A percentile compares a stretch with the other conserved stretches of the same genome.
phyloP scores from a whole-genome alignment of 2,329 filamentous ascomycete genomes.

The Neofusicoccum laricinum region DNA sequence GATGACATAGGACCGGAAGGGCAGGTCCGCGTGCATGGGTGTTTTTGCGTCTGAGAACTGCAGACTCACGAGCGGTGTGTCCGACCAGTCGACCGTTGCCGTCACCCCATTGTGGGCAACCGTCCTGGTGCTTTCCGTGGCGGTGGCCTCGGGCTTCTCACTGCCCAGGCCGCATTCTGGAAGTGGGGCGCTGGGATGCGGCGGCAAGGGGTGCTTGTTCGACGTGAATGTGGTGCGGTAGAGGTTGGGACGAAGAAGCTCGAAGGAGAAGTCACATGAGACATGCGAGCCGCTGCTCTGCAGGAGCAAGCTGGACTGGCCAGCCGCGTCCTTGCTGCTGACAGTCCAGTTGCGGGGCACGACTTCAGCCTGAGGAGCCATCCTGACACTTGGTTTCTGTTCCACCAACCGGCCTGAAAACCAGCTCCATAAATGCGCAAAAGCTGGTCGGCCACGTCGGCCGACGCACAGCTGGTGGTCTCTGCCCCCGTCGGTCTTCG shows the following conservation, averaged over 20 bases:
- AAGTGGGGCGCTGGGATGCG: conserved; percentile 59
- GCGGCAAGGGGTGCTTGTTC: conserved; percentile 59
- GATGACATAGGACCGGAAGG: conserved; percentile 62
- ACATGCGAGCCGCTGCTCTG: neutral
- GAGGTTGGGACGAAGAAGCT: conserved; percentile 59
- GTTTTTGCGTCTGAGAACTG: conserved; percentile 46
- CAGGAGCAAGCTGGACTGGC: neutral
- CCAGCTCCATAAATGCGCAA: neutral
- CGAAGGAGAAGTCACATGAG: conserved; percentile 54
- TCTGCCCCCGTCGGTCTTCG: neutral
- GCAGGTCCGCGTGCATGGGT: conserved; percentile 61
- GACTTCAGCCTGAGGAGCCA: neutral
- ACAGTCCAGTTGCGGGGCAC: neutral
- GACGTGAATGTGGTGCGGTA: conserved; percentile 69
- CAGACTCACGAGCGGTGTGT: conserved; percentile 57
- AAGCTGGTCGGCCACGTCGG: neutral
- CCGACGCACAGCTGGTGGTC: neutral
- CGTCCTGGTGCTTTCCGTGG: conserved; percentile 35
- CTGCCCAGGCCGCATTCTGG: conserved; percentile 39
- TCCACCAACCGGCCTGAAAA: neutral
- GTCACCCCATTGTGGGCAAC: conserved; percentile 50
- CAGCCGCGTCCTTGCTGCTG: neutral
- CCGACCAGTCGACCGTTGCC: conserved; percentile 57
- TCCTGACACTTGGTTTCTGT: neutral
- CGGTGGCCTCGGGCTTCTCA: conserved; percentile 29